A percentile compares a stretch with the other conserved stretches of the same genome.
phyloP scores from a whole-genome alignment of 2,329 filamentous ascomycete species.

The Talaromyces sp. region DNA sequence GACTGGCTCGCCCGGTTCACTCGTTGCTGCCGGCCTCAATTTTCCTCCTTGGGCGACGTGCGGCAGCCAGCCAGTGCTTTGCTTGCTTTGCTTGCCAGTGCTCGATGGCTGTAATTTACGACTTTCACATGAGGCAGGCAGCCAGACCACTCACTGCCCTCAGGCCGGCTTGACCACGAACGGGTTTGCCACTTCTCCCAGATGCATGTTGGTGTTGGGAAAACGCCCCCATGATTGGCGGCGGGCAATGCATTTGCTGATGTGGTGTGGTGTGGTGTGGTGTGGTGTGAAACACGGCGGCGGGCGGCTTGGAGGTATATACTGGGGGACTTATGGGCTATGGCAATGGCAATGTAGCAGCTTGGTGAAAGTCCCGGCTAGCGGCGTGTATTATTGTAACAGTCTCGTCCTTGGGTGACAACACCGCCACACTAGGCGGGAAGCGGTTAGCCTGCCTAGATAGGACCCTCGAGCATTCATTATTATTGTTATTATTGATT shows the following conservation, averaged over 20 bases:
- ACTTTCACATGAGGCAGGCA: background rate
- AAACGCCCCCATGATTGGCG: background rate
- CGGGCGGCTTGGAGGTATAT: background rate
- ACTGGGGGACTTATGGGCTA: no score
- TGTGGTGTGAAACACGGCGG: background rate
- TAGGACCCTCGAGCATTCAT: background rate
- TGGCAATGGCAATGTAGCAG: no score
- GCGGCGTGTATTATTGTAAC: background rate
- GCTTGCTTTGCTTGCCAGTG: no score
- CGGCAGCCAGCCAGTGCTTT: background rate
- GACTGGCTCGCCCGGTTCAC: background rate
- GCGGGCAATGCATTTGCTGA: background rate
- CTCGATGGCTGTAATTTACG: background rate
- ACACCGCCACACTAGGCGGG: background rate
- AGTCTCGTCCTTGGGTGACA: background rate
- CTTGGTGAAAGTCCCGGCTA: no score
- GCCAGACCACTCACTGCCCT: background rate
- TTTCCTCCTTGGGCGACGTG: background rate
- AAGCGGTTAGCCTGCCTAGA: background rate
- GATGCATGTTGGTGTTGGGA: background rate
- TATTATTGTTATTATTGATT: no score
- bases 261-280: background rate
- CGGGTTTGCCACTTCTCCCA: background rate
- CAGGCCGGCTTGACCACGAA: background rate
- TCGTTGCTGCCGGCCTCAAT: background rate